These are phyloP conservation scores for Apiotrichum gracile DNA, from an alignment of 1,284 basidiomycete species.

Conservation along the genomic window DNA sequence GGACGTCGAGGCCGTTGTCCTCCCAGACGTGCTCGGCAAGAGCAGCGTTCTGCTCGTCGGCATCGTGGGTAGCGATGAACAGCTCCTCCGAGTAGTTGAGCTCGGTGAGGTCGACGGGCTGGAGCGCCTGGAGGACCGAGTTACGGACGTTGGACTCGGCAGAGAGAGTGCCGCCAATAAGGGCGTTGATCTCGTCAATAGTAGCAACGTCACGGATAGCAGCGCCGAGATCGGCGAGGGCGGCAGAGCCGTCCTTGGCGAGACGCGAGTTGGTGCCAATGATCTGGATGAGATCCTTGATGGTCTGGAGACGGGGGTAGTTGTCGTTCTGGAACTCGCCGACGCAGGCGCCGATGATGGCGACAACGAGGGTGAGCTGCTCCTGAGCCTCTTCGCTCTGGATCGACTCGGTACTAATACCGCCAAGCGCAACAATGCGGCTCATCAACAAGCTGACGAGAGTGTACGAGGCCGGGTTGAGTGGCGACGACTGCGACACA, in stretches of 20 bases:
- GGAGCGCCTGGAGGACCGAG: conserved; percentile 80
- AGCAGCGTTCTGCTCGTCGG: conserved; percentile 82
- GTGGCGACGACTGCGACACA: conserved; percentile 71
- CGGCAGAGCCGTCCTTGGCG: conserved; percentile 77
- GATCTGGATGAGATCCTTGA: conserved; percentile 67
- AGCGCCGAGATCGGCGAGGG: conserved; percentile 76
- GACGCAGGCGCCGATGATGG: conserved; percentile 79
- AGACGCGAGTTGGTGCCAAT: conserved; percentile 75
- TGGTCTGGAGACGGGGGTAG: conserved; percentile 67
- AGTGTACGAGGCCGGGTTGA: conserved; percentile 79
- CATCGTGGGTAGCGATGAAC: conserved; percentile 85
- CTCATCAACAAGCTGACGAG: conserved; percentile 74
- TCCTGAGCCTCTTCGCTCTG: conserved; percentile 71
- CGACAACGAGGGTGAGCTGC: conserved; percentile 77
- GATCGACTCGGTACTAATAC: conserved; percentile 56
- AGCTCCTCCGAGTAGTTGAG: conserved; percentile 85
- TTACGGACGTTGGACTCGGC: conserved; percentile 86
- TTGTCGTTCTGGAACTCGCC: conserved; percentile 61
- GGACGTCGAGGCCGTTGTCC: conserved; percentile 89
- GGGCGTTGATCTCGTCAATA: conserved; percentile 57
- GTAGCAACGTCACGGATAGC: conserved; percentile 67
- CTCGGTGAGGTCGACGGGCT: conserved; percentile 94
- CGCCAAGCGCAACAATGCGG: conserved; percentile 64
- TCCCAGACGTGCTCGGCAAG: conserved; percentile 85
- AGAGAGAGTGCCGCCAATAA: conserved; percentile 71